phyloP scores from a whole-genome alignment of 768 basidiomycete genomes.

The Paxillus rubicundulus region DNA sequence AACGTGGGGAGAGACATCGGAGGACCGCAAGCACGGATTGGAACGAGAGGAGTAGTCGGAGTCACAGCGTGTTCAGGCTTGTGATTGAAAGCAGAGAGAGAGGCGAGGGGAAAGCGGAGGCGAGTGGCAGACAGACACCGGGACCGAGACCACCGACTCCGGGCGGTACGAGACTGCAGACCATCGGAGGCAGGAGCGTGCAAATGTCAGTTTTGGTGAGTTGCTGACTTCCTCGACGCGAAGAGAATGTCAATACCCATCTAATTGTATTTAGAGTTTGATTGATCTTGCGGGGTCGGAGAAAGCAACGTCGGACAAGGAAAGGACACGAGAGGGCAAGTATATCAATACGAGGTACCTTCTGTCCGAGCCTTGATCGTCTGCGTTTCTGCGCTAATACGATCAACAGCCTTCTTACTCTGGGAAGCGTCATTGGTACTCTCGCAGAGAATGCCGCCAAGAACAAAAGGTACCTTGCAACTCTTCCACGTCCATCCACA shows the following conservation, averaged over 20 bases:
- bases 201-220: constrained; percentile 72
- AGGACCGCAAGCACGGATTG: constrained; percentile 97
- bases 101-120: constrained; percentile 43
- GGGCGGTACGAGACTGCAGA: constrained; percentile 66
- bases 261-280: constrained; percentile 54
- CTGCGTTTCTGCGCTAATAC: not conserved
- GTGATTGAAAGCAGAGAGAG: constrained; percentile 87
- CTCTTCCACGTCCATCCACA: not conserved
- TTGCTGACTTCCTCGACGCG: not conserved
- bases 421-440: constrained; percentile 90
- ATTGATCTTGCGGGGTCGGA: constrained; percentile 98
- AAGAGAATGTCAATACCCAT: not conserved
- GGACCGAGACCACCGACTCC: constrained; percentile 49
- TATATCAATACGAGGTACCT: constrained; percentile 88
- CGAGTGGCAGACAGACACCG: constrained; percentile 52
- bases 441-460: constrained; percentile 84
- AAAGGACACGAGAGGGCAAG: constrained; percentile 92
- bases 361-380: not conserved
- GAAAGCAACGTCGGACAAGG: constrained; percentile 92
- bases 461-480: constrained; percentile 54
- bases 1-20: constrained; percentile 81
- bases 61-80: constrained; percentile 91
- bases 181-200: constrained; percentile 75
- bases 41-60: constrained; percentile 93
- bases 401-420: constrained; percentile 70